Percentiles rank a stretch among this genome's conserved stretches.
Conservation (phyloP, 805 yeast species). For the Saccharomycopsis sp. region DNA sequence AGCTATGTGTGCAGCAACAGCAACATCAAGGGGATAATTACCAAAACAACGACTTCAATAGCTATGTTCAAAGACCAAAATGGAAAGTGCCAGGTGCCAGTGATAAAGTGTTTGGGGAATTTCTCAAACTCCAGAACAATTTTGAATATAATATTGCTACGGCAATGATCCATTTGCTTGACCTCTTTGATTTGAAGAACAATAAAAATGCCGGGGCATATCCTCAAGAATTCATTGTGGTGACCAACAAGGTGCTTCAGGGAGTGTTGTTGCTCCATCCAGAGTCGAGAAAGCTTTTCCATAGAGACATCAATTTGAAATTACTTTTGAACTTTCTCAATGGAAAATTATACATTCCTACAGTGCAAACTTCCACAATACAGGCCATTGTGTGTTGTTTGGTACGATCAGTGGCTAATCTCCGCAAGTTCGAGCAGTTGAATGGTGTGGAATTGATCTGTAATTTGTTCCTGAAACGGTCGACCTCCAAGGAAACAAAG, state of each 20-base stretch:
- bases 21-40: conserved; percentile 4
- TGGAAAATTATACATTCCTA: conserved; percentile 18
- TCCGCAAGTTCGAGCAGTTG: conserved; percentile 51
- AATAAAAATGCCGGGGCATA: conserved; percentile 17
- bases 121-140: conserved; percentile 43
- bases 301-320: conserved; percentile 35
- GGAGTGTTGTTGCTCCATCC: conserved; percentile 59
- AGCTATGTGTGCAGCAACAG: conserved; percentile 21
- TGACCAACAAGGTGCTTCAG: conserved; percentile 39
- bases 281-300: conserved; percentile 44
- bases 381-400: conserved; percentile 52
- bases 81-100: conserved; percentile 28
- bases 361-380: conserved; percentile 36
- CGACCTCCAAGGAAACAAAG: conserved; percentile 46
- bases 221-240: conserved; percentile 22
- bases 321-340: conserved; percentile 13
- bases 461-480: conserved; percentile 33
- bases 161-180: conserved; percentile 29
- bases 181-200: conserved; percentile 22
- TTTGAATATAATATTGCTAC: conserved; percentile 46
- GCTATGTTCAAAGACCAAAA: conserved; percentile 17
- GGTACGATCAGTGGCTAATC: conserved; percentile 49
- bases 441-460: conserved; percentile 52
- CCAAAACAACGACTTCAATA: conserved; percentile 1
- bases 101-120: conserved; percentile 32